A percentile compares a stretch with the other conserved stretches of the same genome.
Evolutionary conservation across 2,329 filamentous ascomycete genomes (phyloP).

Genomic region (Pseudocercospora crystallina): DNA sequence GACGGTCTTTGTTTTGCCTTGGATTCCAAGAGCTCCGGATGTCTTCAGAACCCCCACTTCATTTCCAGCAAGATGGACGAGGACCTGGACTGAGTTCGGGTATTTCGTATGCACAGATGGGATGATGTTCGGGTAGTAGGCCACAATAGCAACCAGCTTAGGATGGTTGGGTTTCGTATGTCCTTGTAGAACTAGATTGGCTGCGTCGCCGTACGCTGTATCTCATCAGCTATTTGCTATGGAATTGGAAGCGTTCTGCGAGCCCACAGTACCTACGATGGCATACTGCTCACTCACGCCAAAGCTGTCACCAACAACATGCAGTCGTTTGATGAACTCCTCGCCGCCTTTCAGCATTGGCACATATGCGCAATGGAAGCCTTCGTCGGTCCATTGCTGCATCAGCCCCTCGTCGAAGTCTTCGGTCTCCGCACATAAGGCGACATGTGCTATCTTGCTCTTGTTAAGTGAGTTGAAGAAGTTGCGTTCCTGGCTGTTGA

Average conservation of each 20-base stretch:
- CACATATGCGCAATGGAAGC: slow-evolving; percentile 60
- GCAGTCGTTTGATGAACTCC: slow-evolving; percentile 48
- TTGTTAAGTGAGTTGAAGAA: slow-evolving; percentile 41
- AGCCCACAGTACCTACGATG: slow-evolving; percentile 53
- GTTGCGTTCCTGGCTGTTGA: slow-evolving; percentile 30
- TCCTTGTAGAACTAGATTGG: slow-evolving; percentile 58
- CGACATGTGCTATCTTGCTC: slow-evolving; percentile 46
- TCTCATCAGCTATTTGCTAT: too few species aligned
- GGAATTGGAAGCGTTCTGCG: too few species aligned
- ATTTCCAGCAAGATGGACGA: slow-evolving; percentile 58
- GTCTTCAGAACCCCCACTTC: slow-evolving; percentile 51
- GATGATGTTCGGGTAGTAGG: slow-evolving; percentile 63
- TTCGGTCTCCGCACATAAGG: slow-evolving; percentile 53
- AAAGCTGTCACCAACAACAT: slow-evolving; percentile 54
- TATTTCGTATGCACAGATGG: slow-evolving; percentile 51
- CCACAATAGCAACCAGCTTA: slow-evolving; percentile 59
- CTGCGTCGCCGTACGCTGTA: slow-evolving; percentile 62
- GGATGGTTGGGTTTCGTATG: slow-evolving; percentile 56
- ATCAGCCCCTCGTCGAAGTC: slow-evolving; percentile 57
- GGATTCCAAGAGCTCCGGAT: slow-evolving; percentile 53
- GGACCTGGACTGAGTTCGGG: slow-evolving; percentile 46
- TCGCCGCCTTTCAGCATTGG: slow-evolving; percentile 52
- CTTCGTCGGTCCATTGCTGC: slow-evolving; percentile 59
- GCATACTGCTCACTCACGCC: slow-evolving; percentile 61
- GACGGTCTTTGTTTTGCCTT: slow-evolving; percentile 52